Conservation (phyloP, 176 grass and related monocot species). For the Thalia dealbata region DNA sequence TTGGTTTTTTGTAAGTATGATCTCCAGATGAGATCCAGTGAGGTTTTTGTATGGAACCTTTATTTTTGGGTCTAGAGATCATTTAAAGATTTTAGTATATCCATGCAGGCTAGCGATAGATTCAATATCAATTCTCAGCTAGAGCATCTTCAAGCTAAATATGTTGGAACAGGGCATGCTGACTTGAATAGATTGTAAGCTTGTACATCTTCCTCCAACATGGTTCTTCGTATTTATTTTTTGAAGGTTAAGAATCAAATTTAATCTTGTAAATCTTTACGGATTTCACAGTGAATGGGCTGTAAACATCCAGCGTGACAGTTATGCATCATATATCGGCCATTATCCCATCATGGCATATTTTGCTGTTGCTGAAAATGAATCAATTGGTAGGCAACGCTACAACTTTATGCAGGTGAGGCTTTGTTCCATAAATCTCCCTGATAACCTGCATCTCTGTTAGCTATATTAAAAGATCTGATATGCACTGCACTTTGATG, state of each 20-base stretch:
- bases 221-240: neutral
- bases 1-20: no score
- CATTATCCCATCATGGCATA: conserved; percentile 82
- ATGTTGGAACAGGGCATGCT: conserved; percentile 93
- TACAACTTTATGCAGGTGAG: conserved; percentile 93
- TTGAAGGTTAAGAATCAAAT: conserved; percentile 4
- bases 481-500: neutral
- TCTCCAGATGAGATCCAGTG: no score
- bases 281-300: conserved; percentile 84
- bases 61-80: neutral
- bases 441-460: neutral
- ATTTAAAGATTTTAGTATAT: neutral
- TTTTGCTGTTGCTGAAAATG: conserved; percentile 77
- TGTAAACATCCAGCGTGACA: conserved; percentile 83
- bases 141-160: conserved; percentile 96
- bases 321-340: conserved; percentile 87
- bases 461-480: neutral
- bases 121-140: conserved; percentile 99
- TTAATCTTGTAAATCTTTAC: neutral
- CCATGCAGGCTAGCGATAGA: conserved; percentile 92
- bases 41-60: no score
- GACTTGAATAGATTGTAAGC: conserved; percentile 85
- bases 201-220: neutral
- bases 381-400: conserved; percentile 84
- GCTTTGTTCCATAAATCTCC: neutral